phyloP scores from a whole-genome alignment of 2,329 filamentous ascomycete species.

The Exophiala mesophila region DNA sequence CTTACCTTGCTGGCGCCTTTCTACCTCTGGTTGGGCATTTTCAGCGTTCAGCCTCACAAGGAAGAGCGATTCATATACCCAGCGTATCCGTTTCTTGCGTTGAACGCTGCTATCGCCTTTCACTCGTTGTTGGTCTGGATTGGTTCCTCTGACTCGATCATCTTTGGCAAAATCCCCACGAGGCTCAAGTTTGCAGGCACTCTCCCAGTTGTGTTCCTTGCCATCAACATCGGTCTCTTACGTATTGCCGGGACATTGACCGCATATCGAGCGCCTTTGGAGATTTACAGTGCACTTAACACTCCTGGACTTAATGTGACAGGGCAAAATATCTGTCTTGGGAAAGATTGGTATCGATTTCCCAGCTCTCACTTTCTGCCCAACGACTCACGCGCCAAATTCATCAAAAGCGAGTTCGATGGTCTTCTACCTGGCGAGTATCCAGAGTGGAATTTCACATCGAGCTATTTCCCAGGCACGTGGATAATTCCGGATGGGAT shows the following conservation, averaged over 20 bases:
- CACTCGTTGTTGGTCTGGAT: slow-evolving; percentile 74
- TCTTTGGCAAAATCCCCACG: slow-evolving; percentile 68
- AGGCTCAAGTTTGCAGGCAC: slow-evolving; percentile 59
- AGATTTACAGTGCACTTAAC: slow-evolving; percentile 49
- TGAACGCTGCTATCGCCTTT: slow-evolving; percentile 80
- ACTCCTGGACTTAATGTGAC: slow-evolving; percentile 48
- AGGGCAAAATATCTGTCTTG: slow-evolving; percentile 75
- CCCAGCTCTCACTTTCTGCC: slow-evolving; percentile 90
- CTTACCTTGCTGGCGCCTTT: slow-evolving; percentile 77
- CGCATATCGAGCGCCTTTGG: slow-evolving; percentile 77
- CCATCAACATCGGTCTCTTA: slow-evolving; percentile 61
- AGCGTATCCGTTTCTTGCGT: slow-evolving; percentile 79
- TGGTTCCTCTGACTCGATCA: slow-evolving; percentile 64
- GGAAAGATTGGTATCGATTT: slow-evolving; percentile 98
- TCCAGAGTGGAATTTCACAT: slow-evolving; percentile 63
- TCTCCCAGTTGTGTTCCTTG: slow-evolving; percentile 50
- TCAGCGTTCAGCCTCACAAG: slow-evolving; percentile 90
- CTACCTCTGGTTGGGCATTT: slow-evolving; percentile 90
- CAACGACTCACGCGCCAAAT: slow-evolving; percentile 76
- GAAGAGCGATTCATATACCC: slow-evolving; percentile 99
- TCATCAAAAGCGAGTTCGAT: slow-evolving; percentile 82
- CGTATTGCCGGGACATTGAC: slow-evolving; percentile 72
- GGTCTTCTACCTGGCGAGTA: slow-evolving; percentile 91
- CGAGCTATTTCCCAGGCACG: slow-evolving; percentile 74
- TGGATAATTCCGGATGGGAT: slow-evolving; percentile 77